Base-by-base conservation (phyloP, 2,329 filamentous ascomycete species). In the Didymella lethalis region DNA sequence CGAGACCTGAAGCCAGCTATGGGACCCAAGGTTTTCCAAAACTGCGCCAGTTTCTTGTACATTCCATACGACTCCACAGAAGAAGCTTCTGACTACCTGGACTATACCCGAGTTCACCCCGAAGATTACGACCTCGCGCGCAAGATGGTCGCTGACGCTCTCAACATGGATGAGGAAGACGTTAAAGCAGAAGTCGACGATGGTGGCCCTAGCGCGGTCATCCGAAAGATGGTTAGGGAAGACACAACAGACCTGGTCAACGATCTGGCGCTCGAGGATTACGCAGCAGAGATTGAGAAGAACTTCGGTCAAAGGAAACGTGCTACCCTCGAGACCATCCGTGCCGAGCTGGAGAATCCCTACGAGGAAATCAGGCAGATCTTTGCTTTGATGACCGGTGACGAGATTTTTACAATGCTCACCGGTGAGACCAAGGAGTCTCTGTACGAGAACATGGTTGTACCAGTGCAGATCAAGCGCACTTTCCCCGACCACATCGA, bases 81-180 rank as follows among this genome's bases (percentile, higher is more conserved):
- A 68, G 85, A 89, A 1, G 85, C 90, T 14, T 92, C 93, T 0
- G 95, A 99, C 74, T 96, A 96, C 58, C 84, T 99, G 26, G 95
- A 99, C 78, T 96, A 95, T 74, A 99, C 95, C 46, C 91, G 95
- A 81, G 93, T 99, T 18, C 95, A 99, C 72, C 95, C 95, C 1
- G 95, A 99, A 81, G 95, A 99, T 75, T 99, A 99, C 77, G 95
- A 99, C 68, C 89, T 99, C 62, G 95, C 93, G 48, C 91, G 94
- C 68, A 99, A 99, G 80, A 98, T 99, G 90, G 95, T 95, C 20
- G 95, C 95, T 3, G 95, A 99, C 82, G 95, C 95, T 16, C 83
- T 99, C 47, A 94, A 97, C 75, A 84, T 99, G 66, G 95, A 99
- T 68, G 95, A 99, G 79, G 95, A 99, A 80, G 95, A 99, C 71